These are phyloP conservation scores for Xanthoceras sorbifolium DNA, from an alignment of 345 rosid genomes.

Conservation along the genomic window DNA sequence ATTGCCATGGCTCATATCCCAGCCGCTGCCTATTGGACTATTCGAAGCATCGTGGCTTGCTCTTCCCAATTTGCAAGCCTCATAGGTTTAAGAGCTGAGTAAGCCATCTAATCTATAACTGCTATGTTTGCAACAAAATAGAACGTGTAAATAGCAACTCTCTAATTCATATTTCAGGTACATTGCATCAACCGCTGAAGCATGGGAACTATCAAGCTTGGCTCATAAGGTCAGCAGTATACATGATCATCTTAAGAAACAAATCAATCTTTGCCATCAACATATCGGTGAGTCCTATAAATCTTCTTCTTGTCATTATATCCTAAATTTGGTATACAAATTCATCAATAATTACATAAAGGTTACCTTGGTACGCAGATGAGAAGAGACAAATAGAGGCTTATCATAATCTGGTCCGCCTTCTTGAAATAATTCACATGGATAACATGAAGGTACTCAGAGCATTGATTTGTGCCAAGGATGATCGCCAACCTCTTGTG, in stretches of 20 bases:
- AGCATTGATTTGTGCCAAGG: slow-evolving; percentile 41
- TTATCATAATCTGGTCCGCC: slow-evolving; percentile 33
- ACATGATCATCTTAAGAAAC: slow-evolving; percentile 42
- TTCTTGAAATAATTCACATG: slow-evolving; percentile 34
- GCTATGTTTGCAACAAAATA: background rate
- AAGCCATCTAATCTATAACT: slow-evolving; percentile 9
- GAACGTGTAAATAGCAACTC: background rate
- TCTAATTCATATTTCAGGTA: slow-evolving; percentile 23
- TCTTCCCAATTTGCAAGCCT: slow-evolving; percentile 44
- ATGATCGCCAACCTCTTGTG: slow-evolving; percentile 42
- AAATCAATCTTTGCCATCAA: slow-evolving; percentile 36
- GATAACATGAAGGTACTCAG: slow-evolving; percentile 47
- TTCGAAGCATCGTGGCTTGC: slow-evolving; percentile 52
- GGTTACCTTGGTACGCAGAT: slow-evolving; percentile 31
- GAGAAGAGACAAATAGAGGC: slow-evolving; percentile 45
- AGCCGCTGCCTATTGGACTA: slow-evolving; percentile 53
- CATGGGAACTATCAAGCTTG: slow-evolving; percentile 55
- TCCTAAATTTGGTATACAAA: background rate
- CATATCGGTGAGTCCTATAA: slow-evolving; percentile 36
- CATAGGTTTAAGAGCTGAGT: slow-evolving; percentile 50
- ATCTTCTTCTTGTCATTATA: background rate
- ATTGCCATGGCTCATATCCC: slow-evolving; percentile 49
- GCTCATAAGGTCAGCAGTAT: slow-evolving; percentile 45
- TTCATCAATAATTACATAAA: background rate
- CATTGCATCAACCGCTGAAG: slow-evolving; percentile 38